Evolutionary conservation across 2,329 filamentous ascomycete genomes (phyloP), one percentile per base, ranked within the genome.

Genomic region (Colletotrichum viniferum): DNA sequence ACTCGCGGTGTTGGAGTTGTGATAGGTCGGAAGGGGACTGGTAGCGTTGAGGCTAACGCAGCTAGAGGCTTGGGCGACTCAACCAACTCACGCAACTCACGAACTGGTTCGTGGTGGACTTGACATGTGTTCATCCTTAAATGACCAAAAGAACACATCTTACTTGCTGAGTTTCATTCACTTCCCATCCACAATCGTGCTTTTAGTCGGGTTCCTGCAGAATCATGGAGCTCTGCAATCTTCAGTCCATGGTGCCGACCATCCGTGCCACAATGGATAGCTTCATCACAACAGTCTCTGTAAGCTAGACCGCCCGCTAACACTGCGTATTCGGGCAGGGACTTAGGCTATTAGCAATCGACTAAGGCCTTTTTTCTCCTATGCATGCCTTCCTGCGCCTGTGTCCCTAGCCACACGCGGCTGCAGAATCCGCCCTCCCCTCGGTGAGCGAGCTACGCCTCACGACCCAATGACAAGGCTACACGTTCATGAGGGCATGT

Each of bases 21-120:
- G 56, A 13, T 69, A 48, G 67, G 67, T 48, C 1, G 2, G 18
- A 32, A 9, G 36, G 13, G 10, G 8, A 8, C 12, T 61, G 12
- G 62, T 73, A 73, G 73, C 73, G 48, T 26, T 7, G 18, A 55
- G 43, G 58, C 73, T 76, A 76, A 26, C 18, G 34, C 67, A 52
- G 34, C 63, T 73, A 73, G 70, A 38, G 60, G 21, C 28, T 43
- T 62, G 18, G 24, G 36, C 56, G 52, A 64, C 32, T 65, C 63
- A 48, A 61, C 58, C 36, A 58, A 58, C 63, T 34, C 68, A 64
- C 60, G 18, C 6, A 48, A 48, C n/a, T 21, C 58, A n/a, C 18
- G 56, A 69, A 64, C 69, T 36, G 63, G 64, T 73, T 73, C 73
- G 21, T 36, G 48, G n/a, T 1, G 30, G 18, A 24, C 6, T 36